Base-by-base conservation (phyloP, 2,329 filamentous ascomycete species). In the Pestalotiopsis sp. region DNA sequence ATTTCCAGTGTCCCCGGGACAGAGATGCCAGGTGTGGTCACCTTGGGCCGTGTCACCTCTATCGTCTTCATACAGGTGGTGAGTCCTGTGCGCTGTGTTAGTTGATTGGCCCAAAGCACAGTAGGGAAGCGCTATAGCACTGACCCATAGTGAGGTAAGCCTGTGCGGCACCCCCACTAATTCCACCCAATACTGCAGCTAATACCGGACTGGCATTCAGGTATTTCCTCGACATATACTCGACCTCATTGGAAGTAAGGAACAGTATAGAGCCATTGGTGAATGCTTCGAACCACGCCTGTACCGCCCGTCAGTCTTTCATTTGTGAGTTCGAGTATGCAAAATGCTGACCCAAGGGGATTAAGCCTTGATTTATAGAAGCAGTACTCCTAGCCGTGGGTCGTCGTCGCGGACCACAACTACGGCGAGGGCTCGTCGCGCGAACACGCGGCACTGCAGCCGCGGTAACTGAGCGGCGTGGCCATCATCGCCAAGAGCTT, bases 101-200 rank as follows among this genome's bases (percentile, higher is more conserved):
- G 44, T 52, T 52, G 44, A 52, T 52, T 17, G 44, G 11, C 11
- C 39, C 39, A 7, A 1, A 1, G 30, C 6, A 30, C 44, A 2
- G 1, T 3, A 10, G 13, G 5, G 5, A 52, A 9, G 44, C 17
- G 4, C 5, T 52, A 52, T 52, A n/a, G 85, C 96, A 98, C 90
- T 98, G 98, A 74, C 96, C 96, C 95, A 99, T 98, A 80, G 96
- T 99, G 73, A 96, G 95, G 81, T 99, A 99, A 69, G 96, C 96
- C 85, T 99, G 96, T 59, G 95, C 96, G 68, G 98, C 90, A 87
- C 96, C 96, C 79, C 96, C 96, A 26, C 90, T 88, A 86, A 99
- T 94, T 81, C 96, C 96, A 77, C 96, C 96, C 39, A 86, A 79
- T 83, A 99, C 98, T 79, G 96, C 96, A 73, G 91, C 89, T n/a